Base-by-base conservation (phyloP, 2,329 filamentous ascomycete genomes). In the Claviceps paspali region DNA sequence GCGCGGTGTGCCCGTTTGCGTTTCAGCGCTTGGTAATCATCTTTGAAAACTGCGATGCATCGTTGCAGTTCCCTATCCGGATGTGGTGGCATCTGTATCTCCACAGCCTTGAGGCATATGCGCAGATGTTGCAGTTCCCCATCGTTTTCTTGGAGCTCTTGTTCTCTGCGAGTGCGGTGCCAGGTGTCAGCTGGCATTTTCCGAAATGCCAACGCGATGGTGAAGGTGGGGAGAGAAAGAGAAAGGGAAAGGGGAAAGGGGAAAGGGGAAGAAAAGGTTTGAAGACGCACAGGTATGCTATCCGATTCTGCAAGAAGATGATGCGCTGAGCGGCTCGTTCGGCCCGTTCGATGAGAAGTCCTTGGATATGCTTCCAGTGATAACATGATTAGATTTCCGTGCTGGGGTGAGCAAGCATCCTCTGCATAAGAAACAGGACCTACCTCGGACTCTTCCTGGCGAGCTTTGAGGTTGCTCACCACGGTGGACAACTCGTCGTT, bases 81-180 rank as follows among this genome's bases (percentile, higher is more conserved):
- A 40, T 65, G 63, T 30, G 61, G 53, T 5, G 68, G 60, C 49
- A 67, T 67, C 45, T 74, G 70, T 14, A 75, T 67, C 57, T 79
- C 73, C 45, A 79, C 67, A 17, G 69, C 72, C 45, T 75, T 72
- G 43, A 77, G 62, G 49, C 72, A 68, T 42, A 82, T 70, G 40
- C 73, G 69, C 29, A 76, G 63, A 49, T 73, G 73, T 31, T 69
- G 64, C 21, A 79, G 62, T 49, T 79, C 73, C 29, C 72, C 67
- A 43, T 76, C 70, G 48, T 68, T 68, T 46, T 69, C 63, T 34
- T 66, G 60, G 18, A 70, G 61, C 45, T 76, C 68, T 27, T 67
- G 59, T 49, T 72, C 73, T 46, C 66, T 76, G 41, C 30, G 42
- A 23, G 11, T 26, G 21, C 26, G n/a, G 11, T 9, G 15, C 5